Evolutionary conservation across 78 protist genomes (phyloP), one percentile per base, ranked within the genome.

Genomic region (Polysphondylium violaceum): DNA sequence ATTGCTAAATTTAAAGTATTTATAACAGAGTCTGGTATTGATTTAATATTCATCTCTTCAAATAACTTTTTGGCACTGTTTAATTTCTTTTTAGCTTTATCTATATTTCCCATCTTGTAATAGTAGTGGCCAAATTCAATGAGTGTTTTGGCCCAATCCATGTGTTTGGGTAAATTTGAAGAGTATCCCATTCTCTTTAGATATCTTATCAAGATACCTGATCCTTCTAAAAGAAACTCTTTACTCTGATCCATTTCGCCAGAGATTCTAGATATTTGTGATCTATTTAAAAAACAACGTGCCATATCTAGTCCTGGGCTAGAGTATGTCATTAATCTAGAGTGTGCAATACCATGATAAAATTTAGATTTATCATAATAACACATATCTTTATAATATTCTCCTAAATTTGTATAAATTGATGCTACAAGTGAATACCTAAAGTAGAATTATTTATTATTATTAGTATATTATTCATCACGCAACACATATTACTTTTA

Each of bases 141-240:
- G 7, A 83, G 43, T 17, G 55, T 21, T 64, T 61, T 83, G 25
- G 91, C 67, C 91, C 91, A 83, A 59, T 83, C 91, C 21, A 69
- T 41, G 17, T 69, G 79, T 25, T 74, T 83, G 36, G 77, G 77
- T 21, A 21, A 21, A 56, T 59, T 16, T 4, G 0, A 9, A 6
- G 7, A 29, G 2, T 55, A 31, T 19, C 31, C 47, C 4, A 11
- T 69, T 8, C 9, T 23, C 21, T 81, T 50, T 1, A 83, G 21
- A 33, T 27, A 55, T 2, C 33, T 19, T 3, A 71, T 19, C 3
- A 74, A 14, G 3, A 2, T 8, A 19, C 47, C 17, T 29, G 41
- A 11, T 21, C 78, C 91, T 7, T 59, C 47, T 17, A 47, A 8
- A 9, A 69, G 44, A 19, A 83, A 58, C 1, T 17, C 38, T 58